Evolutionary conservation across 192 early-diverging fungal species (phyloP), one percentile per base, ranked within the genome.

Genomic region (Gamsiella multidivaricata): DNA sequence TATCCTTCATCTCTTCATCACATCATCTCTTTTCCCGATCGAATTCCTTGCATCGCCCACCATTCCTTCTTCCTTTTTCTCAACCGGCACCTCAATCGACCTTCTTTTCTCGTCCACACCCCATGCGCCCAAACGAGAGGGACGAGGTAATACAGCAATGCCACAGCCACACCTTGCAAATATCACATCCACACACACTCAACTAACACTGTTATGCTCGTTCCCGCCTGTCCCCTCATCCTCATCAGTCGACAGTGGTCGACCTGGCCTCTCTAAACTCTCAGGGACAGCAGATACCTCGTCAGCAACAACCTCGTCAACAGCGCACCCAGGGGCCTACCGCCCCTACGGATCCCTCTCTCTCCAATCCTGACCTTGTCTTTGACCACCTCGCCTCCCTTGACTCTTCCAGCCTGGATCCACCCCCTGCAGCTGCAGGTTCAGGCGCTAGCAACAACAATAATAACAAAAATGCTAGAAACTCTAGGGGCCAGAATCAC

Each of bases 191-290:
- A 31, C 52, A 54, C 61, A 17, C 46, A 10, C 55, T 42, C 66
- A 58, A 45, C 8, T 9, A 23, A 23, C 22, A 36, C 45, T 37
- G 12, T 33, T 23, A 15, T 25, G 14, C 36, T 15, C 3, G 12
- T 39, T 33, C 31, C 15, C n/a, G 8, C 52, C 64, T 34, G 34
- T 9, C 31, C 17, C 29, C 46, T 20, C 29, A 32, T 18, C 36
- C 28, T 18, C 45, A 5, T 42, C 56, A 67, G 57, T 66, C 63
- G 20, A 49, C 70, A 4, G 61, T 72, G 17, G 34, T 72, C 42
- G 70, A 72, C 70, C 54, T 72, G n/a, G 61, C 58, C 8, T 32
- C 47, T 43, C 55, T 72, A 31, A 63, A 64, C 53, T 31, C 54
- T 6, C 54, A 64, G 29, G 43, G 55, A 29, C 58, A 53, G 41